These are phyloP conservation scores for Afroboletus lepidellus DNA, from an alignment of 1,284 basidiomycete genomes.

Conservation along the genomic window DNA sequence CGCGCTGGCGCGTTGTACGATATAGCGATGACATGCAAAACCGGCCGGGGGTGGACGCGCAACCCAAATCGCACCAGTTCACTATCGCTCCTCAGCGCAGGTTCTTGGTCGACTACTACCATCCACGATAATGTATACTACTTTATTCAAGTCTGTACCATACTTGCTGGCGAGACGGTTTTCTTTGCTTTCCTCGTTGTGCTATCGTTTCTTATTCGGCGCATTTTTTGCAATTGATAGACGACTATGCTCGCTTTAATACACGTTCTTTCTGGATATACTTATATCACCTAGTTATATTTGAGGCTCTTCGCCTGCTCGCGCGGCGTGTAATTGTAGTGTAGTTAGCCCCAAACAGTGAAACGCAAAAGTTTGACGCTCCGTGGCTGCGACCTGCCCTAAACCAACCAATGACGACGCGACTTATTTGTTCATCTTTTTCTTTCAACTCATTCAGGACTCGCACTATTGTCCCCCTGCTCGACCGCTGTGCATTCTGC, in stretches of 20 bases:
- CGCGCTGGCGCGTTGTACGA: conserved; percentile 27
- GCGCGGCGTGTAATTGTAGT: not conserved
- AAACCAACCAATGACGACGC: not conserved
- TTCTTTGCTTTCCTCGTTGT: not conserved
- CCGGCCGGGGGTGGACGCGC: not conserved
- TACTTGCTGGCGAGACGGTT: conserved; percentile 6
- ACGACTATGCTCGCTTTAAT: conserved; percentile 23
- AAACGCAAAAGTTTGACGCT: too few relatives aligned
- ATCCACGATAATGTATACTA: conserved; percentile 10
- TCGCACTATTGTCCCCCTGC: conserved; percentile 55
- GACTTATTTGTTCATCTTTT: not conserved
- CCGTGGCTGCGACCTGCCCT: conserved; percentile 16
- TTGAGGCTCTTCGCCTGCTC: not conserved
- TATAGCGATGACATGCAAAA: conserved; percentile 9
- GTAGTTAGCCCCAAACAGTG: not conserved
- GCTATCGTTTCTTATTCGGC: not conserved
- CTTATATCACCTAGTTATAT: conserved; percentile 7
- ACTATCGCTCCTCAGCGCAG: not conserved
- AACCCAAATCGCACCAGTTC: not conserved
- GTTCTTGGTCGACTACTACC: not conserved
- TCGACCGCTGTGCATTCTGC: conserved; percentile 30
- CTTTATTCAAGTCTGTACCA: not conserved
- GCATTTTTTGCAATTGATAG: conserved; percentile 4
- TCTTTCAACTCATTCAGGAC: conserved; percentile 42
- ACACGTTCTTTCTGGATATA: conserved; percentile 23